Evolutionary conservation across 2,329 filamentous ascomycete genomes (phyloP).

Genomic region (Verticillium nonalfalfae): DNA sequence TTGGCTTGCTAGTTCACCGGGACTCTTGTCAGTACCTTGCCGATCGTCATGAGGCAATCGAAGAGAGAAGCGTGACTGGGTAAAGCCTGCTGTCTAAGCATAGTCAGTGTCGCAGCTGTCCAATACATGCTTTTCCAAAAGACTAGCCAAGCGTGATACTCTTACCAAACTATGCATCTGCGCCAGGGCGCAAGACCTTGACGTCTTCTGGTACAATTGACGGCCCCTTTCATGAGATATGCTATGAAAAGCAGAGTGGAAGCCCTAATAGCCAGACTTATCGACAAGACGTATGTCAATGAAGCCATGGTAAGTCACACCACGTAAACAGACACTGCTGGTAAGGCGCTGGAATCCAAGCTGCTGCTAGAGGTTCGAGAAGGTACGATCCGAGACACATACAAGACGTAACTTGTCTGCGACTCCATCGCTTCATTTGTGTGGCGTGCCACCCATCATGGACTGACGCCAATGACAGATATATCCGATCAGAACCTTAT

Average conservation of each 20-base stretch:
- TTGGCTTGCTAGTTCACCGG: background rate
- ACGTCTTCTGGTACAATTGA: background rate
- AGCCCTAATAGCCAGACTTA: background rate
- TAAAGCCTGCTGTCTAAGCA: background rate
- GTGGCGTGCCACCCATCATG: too few species aligned
- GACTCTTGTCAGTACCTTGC: background rate
- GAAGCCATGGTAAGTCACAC: background rate
- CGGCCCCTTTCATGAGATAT: background rate
- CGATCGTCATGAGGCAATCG: background rate
- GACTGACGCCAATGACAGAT: too few species aligned
- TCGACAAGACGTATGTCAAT: background rate
- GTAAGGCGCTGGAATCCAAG: too few species aligned
- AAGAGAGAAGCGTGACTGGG: background rate
- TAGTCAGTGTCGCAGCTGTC: background rate
- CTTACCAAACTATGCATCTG: background rate
- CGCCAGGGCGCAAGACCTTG: background rate
- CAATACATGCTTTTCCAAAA: too few species aligned
- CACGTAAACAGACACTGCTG: background rate
- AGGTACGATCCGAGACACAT: too few species aligned
- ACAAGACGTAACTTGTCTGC: too few species aligned
- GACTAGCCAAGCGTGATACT: too few species aligned
- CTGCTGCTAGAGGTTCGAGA: too few species aligned
- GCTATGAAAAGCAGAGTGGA: background rate
- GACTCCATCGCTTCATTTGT: too few species aligned
- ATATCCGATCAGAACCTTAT: too few species aligned